Evolutionary conservation across 163 green algal genomes (phyloP), one percentile per base, ranked within the genome.

Genomic region (Scenedesmus sp.): DNA sequence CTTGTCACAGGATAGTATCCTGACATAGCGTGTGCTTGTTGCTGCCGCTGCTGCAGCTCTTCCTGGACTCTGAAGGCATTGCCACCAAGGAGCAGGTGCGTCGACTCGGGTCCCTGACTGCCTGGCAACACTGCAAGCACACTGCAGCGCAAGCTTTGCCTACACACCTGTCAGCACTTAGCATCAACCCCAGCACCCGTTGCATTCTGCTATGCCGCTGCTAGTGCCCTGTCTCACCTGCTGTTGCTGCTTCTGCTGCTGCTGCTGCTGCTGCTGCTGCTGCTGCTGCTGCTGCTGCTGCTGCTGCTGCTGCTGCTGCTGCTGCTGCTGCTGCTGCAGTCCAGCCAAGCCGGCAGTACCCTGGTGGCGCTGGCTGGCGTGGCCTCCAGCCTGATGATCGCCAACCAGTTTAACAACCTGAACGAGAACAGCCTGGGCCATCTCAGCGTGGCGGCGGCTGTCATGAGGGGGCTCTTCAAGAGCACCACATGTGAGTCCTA

Each of bases 351-450:
- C 20, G 54, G 56, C 6, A 15, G 2, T 52, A 87, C 52, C 0
- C 67, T 87, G 10, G 82, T 87, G 5, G 20, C 82, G 1, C 82
- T 87, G 18, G 52, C 82, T 46, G 55, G 82, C 6, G 7, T 87
- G 82, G 52, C 70, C 18, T 87, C 82, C 55, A 87, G 82, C 82
- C 82, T 87, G 57, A 5, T 87, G 4, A 87, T 87, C 82, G 34
- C 8, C 82, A 87, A 87, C 57, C 52, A 87, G 82, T 2, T 70
- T 6, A 4, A 34, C 52, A 55, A 12, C 9, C 3, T 70, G 2
- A 6, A 87, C 13, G 82, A 87, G 12, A 2, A 87, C 82, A n/a
- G 82, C 9, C 7, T 87, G 0, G 52, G 2, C 52, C 67, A 67
- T 20, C 82, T 87, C 23, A 5, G 18, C n/a, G 5, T n/a, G 9